Base-by-base conservation (phyloP, 228 moss, liverwort and hornwort species). In the Sphagnum fallax region DNA sequence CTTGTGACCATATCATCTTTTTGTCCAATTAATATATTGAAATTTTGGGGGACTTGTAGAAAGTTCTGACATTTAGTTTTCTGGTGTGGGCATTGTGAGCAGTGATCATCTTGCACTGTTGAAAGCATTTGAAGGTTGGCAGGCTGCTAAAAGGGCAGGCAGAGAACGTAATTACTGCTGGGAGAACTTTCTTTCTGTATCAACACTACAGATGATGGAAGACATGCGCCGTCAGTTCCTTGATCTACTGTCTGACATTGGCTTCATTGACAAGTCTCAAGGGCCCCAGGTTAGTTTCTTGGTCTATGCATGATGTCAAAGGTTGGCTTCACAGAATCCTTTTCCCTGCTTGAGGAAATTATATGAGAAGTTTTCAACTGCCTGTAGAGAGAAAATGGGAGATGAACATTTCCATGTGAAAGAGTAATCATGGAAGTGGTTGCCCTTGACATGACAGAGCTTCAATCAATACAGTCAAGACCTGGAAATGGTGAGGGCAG, bases 181-280 rank as follows among this genome's bases (percentile, higher is more conserved):
- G 98, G 92, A 94, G 66, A 98, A 94, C 65, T 98, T 75, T 61
- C 59, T 98, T 59, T 98, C 98, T 68, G 75, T 85, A 10, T 80
- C 92, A 64, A 94, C 92, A 4, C 73, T 94, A 52, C 94, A 94
- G 73, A 93, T 98, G 98, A 98, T 98, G 91, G 92, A 92, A 50
- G 86, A 94, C 69, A 98, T 98, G 94, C 93, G 94, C 61, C 87
- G 89, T 32, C 98, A 98, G 75, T 98, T 98, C 61, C 81, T 90
- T 64, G 98, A 98, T 69, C 80, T 98, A 16, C 85, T 98, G 66
- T 89, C 91, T 62, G 90, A 98, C 62, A 98, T 94, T 73, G 98
- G 98, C 50, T 98, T 98, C 64, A 78, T 98, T 55, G 88, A 87
- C 71, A 94, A 94, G 80, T 82, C 82, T 60, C 75, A 16, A 71